phyloP scores from a whole-genome alignment of 139 green algal species.

The Coelastrella sp. region DNA sequence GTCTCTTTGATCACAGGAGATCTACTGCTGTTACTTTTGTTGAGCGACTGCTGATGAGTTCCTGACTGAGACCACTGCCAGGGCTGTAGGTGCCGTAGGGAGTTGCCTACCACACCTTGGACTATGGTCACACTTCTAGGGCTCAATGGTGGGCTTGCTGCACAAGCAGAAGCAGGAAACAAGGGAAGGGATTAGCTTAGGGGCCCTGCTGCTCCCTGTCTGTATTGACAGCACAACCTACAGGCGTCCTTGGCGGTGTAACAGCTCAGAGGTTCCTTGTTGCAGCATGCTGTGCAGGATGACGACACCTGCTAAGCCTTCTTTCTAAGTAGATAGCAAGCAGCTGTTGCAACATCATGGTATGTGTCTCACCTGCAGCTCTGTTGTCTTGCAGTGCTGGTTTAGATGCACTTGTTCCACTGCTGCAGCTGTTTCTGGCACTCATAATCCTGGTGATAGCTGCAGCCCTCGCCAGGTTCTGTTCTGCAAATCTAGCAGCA shows the following conservation, averaged over 20 bases:
- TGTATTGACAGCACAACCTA: too few relatives aligned
- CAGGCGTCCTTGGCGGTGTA: too few relatives aligned
- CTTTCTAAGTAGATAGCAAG: too few relatives aligned
- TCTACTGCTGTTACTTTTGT: neutral
- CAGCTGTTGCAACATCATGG: too few relatives aligned
- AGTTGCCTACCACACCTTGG: neutral
- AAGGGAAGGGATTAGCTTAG: too few relatives aligned
- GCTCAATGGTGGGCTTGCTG: neutral
- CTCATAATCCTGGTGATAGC: constrained; percentile 11
- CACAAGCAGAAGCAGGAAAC: neutral
- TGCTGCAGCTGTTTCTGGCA: constrained; percentile 9
- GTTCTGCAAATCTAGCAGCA: neutral
- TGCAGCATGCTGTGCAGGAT: too few relatives aligned
- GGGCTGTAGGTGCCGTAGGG: constrained; percentile 13
- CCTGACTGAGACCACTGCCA: neutral
- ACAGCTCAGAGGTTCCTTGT: too few relatives aligned
- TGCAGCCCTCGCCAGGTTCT: neutral
- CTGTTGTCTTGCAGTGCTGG: too few relatives aligned
- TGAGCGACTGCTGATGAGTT: neutral
- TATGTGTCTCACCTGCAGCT: too few relatives aligned
- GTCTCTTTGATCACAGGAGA: neutral
- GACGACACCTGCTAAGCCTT: too few relatives aligned
- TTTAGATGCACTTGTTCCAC: neutral
- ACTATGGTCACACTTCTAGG: neutral
- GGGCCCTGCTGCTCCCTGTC: too few relatives aligned